Base-by-base conservation (phyloP, 352 stramenopile genomes). In the Globisporangium orthogonon region DNA sequence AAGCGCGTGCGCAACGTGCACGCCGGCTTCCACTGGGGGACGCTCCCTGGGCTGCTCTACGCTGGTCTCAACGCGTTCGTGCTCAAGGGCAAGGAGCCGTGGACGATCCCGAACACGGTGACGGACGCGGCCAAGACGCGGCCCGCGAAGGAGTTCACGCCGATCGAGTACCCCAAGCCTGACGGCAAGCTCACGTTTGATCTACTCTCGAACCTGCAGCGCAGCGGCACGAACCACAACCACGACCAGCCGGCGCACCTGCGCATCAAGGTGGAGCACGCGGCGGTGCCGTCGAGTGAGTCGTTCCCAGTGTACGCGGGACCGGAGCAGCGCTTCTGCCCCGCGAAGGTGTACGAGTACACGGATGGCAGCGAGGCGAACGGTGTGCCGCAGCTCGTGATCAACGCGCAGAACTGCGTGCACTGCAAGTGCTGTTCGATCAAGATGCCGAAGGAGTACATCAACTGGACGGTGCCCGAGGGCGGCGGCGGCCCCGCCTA, bases 391-490 rank as follows among this genome's bases (percentile, higher is more conserved):
- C 89, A 98, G 74, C 78, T 99, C 30, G 95, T 99, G 50, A 99
- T 99, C 70, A 99, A 99, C 72, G 95, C 96, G 41, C 96, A 99
- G 75, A 99, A 99, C 77, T 99, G 97, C 70, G 90, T 99, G 46
- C 97, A 99, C 80, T 99, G 97, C 83, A 99, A 99, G 74, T 98
- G 94, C 76, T 99, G 97, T 74, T 98, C 92, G 41, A 99, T 99
- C 77, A 99, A 99, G 77, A 99, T 98, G 94, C 97, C 96, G 2
- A 66, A 97, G 59, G 95, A 99, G 76, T 99, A 99, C 76, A 99
- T 99, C 74, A 85, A 99, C 48, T 99, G 97, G 97, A 99, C 96
- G 43, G 97, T 99, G 4, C 97, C 97, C 5, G 97, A 99, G 83
- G 97, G 96, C 47, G 96, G 89, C 56, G 97, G 97, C 57, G 97